Percentiles rank a stretch among this genome's conserved stretches.
Evolutionary conservation across 495 filamentous ascomycete genomes (phyloP).

Genomic region (Tuber microsphaerosporum): DNA sequence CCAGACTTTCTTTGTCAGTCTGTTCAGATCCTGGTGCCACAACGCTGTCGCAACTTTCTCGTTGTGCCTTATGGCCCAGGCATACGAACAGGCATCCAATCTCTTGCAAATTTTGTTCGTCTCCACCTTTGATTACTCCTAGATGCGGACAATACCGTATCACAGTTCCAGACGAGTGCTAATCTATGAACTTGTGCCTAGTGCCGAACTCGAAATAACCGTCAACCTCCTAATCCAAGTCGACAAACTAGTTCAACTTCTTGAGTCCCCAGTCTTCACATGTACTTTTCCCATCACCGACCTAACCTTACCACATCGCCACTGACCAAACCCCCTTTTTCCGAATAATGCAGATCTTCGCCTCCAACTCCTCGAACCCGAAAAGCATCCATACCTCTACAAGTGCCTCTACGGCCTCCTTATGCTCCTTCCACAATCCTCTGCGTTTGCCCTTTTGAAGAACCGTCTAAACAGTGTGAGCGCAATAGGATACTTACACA

Average conservation of each 20-base stretch:
- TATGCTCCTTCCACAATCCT: slow-evolving; percentile 96
- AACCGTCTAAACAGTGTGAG: slow-evolving; percentile 94
- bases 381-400: slow-evolving; percentile 91
- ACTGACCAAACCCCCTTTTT: not conserved
- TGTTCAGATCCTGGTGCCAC: slow-evolving; percentile 97
- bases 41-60: slow-evolving; percentile 98
- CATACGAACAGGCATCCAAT: slow-evolving; percentile 97
- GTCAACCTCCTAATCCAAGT: slow-evolving; percentile 98
- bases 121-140: not conserved
- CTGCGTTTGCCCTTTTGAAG: slow-evolving; percentile 92
- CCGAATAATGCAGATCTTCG: slow-evolving; percentile 61
- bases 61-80: slow-evolving; percentile 89
- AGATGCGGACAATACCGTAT: not conserved
- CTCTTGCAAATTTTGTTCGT: slow-evolving; percentile 89
- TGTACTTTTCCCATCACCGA: slow-evolving; percentile 50
- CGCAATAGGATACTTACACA: slow-evolving; percentile 91
- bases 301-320: not conserved
- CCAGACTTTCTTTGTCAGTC: slow-evolving; percentile 85
- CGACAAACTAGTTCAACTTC: slow-evolving; percentile 94
- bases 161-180: slow-evolving; percentile 38
- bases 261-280: slow-evolving; percentile 97
- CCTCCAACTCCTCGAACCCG: slow-evolving; percentile 94
- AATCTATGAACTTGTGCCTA: slow-evolving; percentile 44
- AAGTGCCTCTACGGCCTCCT: slow-evolving; percentile 96
- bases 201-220: slow-evolving; percentile 96